These are phyloP conservation scores for Dipteronia dyeriana DNA, from an alignment of 345 rosid species.

Conservation along the genomic window DNA sequence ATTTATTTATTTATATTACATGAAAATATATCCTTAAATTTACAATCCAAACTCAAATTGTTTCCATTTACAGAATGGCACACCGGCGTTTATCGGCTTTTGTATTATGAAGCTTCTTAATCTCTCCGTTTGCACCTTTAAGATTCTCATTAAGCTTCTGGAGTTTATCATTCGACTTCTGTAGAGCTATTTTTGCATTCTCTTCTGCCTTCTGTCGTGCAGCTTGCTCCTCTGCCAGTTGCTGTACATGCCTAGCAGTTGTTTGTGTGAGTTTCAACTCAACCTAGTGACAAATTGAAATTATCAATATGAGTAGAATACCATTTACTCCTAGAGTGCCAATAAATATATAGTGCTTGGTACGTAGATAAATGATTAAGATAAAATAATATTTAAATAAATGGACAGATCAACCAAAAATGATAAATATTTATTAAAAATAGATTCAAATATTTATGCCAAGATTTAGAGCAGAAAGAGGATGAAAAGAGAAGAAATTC, in stretches of 20 bases:
- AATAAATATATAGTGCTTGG: neutral
- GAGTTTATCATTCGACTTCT: slow-evolving; percentile 69
- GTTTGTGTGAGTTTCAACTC: slow-evolving; percentile 79
- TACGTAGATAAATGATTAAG: neutral
- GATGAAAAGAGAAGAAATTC: too few relatives aligned
- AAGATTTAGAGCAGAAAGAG: too few relatives aligned
- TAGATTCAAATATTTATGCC: neutral
- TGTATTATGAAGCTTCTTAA: slow-evolving; percentile 58
- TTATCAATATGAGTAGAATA: too few relatives aligned
- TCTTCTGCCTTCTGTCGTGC: slow-evolving; percentile 70
- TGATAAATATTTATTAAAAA: neutral
- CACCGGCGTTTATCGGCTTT: slow-evolving; percentile 16
- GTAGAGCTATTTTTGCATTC: slow-evolving; percentile 53
- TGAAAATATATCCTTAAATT: neutral
- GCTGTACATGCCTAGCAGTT: slow-evolving; percentile 62
- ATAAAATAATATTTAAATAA: neutral
- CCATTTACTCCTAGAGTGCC: neutral
- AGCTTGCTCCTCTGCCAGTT: slow-evolving; percentile 78
- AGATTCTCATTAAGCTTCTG: slow-evolving; percentile 69
- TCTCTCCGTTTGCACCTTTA: slow-evolving; percentile 64
- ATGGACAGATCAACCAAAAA: neutral
- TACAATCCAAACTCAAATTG: neutral
- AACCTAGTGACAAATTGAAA: slow-evolving; percentile 40
- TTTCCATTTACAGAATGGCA: neutral
- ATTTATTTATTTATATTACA: neutral